These are phyloP conservation scores for Penicillium egyptiacum DNA, from an alignment of 495 filamentous ascomycete species.

Conservation along the genomic window DNA sequence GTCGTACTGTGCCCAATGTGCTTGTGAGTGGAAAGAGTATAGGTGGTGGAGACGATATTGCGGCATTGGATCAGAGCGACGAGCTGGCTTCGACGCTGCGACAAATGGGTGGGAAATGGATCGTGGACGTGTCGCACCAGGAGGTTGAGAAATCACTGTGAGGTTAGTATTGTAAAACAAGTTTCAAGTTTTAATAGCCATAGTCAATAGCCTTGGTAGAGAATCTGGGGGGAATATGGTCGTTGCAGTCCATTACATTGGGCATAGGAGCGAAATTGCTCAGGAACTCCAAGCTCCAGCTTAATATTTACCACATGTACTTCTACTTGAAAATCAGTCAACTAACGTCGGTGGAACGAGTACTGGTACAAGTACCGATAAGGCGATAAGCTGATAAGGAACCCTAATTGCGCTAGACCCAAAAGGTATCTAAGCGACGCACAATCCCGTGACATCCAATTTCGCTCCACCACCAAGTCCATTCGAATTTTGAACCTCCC, in stretches of 20 bases:
- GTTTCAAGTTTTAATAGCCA: constrained; percentile 1
- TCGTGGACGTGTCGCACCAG: constrained; percentile 50
- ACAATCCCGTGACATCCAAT: constrained; percentile 48
- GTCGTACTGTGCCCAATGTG: constrained; percentile 88
- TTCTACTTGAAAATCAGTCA: neutral
- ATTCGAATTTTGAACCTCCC: constrained; percentile 49
- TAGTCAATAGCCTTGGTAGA: neutral
- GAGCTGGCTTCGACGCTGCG: constrained; percentile 70
- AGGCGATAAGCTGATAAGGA: constrained; percentile 29
- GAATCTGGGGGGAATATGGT: neutral
- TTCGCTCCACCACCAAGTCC: constrained; percentile 50
- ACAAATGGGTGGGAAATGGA: constrained; percentile 68
- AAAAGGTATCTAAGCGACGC: constrained; percentile 48
- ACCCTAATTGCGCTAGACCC: constrained; percentile 45
- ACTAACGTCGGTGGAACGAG: neutral
- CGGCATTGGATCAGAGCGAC: constrained; percentile 66
- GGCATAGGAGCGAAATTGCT: constrained; percentile 9
- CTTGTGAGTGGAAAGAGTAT: constrained; percentile 85
- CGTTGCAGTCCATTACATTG: constrained; percentile 1
- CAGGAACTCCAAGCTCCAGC: constrained; percentile 2
- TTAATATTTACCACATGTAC: constrained; percentile 3
- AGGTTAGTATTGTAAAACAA: constrained; percentile 2
- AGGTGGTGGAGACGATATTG: constrained; percentile 86
- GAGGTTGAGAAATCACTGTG: constrained; percentile 14
- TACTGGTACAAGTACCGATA: constrained; percentile 2